Base-by-base conservation (phyloP, 2,329 filamentous ascomycete species). In the Trichoderma breve region DNA sequence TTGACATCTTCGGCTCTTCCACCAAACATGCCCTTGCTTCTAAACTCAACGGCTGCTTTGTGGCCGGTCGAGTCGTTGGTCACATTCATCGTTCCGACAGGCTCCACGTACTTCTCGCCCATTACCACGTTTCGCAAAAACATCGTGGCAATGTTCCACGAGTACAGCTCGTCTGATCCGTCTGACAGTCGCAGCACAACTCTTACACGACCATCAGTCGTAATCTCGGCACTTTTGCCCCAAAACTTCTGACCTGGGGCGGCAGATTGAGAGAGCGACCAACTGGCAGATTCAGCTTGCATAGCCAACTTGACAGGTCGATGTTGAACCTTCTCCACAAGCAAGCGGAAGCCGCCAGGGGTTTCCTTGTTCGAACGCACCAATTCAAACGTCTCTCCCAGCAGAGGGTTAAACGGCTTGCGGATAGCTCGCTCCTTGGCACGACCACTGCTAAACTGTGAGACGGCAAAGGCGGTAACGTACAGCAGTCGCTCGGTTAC, bases 21-120 rank as follows among this genome's bases (percentile, higher is more conserved):
- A 36, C 95, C 95, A 83, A 98, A 99, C 93, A 99, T 97, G 75
- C 96, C 95, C 79, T 96, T 97, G 70, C 92, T 90, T 80, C 96
- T 97, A 84, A 99, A 99, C 71, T 95, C 94, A 61, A 94, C 90
- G n/a, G 91, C 86, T 1, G 94, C 93, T 79, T 93, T 95, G 75
- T 92, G 90, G 8, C 95, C 94, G 0, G 91, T 94, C 6, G 88
- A 92, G 78, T 99, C 96, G 80, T 95, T 95, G 75, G 89, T 84
- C 39, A 99, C 89, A 28, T 91, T 90, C 93, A 98, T 96, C 57
- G 89, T 93, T 60, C 95, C 95, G 1, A 97, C 93, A 0, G 96
- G 96, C 82, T 99, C 96, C 14, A 98, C 90, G 79, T 99, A 99
- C 82, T 98, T 99, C 82, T 99, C 96, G 51, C 96, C 96, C 77